Evolutionary conservation across 1,284 basidiomycete species (phyloP).

Genomic region (Fistulinella staudtii): DNA sequence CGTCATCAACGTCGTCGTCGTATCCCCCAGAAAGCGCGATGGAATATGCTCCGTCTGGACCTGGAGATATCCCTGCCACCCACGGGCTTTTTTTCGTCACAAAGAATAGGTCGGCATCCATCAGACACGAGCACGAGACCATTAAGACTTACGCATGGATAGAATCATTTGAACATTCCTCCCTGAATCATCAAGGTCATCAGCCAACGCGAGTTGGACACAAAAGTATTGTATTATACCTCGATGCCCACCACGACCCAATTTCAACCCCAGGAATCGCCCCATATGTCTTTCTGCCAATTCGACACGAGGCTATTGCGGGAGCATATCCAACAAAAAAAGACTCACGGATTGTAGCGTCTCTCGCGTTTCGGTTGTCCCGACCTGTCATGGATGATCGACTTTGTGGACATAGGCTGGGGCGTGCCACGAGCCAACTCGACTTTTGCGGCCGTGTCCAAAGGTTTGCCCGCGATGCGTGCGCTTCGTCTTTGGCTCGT

Average conservation of each 20-base stretch:
- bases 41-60: too few relatives aligned
- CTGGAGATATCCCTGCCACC: too few relatives aligned
- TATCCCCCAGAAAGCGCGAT: too few relatives aligned
- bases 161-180: slow-evolving; percentile 66
- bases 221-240: slow-evolving; percentile 31
- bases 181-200: slow-evolving; percentile 31
- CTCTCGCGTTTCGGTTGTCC: slow-evolving; percentile 42
- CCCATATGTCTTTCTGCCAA: slow-evolving; percentile 32
- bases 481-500: slow-evolving; percentile 54
- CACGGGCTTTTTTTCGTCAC: too few relatives aligned
- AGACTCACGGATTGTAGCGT: slow-evolving; percentile 58
- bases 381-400: slow-evolving; percentile 29
- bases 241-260: slow-evolving; percentile 75
- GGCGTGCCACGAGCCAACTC: too few relatives aligned
- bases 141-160: slow-evolving; percentile 62
- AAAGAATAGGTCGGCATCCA: too few relatives aligned
- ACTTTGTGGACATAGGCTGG: slow-evolving; percentile 36
- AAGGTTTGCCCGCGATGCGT: slow-evolving; percentile 58
- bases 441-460: too few relatives aligned
- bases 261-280: slow-evolving; percentile 70
- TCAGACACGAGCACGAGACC: too few relatives aligned
- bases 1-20: too few relatives aligned
- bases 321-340: background rate
- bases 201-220: background rate
- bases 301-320: slow-evolving; percentile 1